A percentile compares a stretch with the other conserved stretches of the same genome.
phyloP scores from a whole-genome alignment of 352 stramenopile genomes.

The Phytophthora sp. region DNA sequence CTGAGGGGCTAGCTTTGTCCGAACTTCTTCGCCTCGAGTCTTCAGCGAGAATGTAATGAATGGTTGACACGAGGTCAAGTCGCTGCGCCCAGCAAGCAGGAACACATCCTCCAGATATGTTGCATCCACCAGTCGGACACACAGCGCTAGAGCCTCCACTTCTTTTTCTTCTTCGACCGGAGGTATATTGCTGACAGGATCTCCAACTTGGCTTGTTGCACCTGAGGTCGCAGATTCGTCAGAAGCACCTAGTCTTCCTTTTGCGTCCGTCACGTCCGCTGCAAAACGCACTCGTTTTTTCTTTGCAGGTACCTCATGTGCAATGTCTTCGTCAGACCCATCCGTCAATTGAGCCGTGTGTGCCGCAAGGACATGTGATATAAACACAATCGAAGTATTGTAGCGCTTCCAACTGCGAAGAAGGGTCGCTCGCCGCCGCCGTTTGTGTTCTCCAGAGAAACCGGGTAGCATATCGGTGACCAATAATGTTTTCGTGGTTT shows the following conservation, averaged over 20 bases:
- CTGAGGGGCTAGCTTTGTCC: conserved; percentile 51
- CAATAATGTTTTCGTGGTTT: conserved; percentile 80
- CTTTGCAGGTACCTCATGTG: conserved; percentile 27
- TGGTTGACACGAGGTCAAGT: conserved; percentile 51
- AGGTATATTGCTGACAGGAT: not conserved
- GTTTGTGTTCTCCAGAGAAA: conserved; percentile 71
- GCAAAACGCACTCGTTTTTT: conserved; percentile 79
- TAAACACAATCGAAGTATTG: conserved; percentile 70
- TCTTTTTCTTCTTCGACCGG: conserved; percentile 26
- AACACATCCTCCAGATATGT: conserved; percentile 59
- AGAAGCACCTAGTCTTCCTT: conserved; percentile 4
- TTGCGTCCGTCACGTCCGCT: conserved; percentile 29
- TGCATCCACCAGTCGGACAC: conserved; percentile 58
- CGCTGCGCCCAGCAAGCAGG: conserved; percentile 48
- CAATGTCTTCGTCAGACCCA: conserved; percentile 15
- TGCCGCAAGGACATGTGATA: conserved; percentile 57
- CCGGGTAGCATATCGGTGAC: conserved; percentile 85
- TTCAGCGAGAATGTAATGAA: conserved; percentile 58
- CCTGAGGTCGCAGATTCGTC: not conserved
- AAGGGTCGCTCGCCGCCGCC: conserved; percentile 66
- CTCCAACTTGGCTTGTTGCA: not conserved
- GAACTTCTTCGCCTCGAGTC: conserved; percentile 30
- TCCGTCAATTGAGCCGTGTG: conserved; percentile 21
- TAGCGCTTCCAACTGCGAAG: conserved; percentile 83
- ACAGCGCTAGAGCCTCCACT: conserved; percentile 39